These are phyloP conservation scores for Malus hybrid DNA, from an alignment of 331 rosid species.

Conservation along the genomic window DNA sequence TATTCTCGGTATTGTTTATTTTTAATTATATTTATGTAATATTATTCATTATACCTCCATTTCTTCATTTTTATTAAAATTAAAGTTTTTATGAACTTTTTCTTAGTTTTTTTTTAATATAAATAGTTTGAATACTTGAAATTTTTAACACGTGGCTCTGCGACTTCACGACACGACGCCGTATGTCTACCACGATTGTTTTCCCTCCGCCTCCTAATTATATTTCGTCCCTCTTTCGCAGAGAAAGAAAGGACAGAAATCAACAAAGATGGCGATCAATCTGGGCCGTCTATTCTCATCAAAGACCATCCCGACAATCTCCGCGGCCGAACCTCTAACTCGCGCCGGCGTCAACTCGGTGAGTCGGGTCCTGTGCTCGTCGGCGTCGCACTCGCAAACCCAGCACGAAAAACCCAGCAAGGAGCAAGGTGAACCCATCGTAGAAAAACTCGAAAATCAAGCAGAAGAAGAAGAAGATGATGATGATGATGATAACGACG, in stretches of 20 bases:
- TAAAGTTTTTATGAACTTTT: too few species aligned
- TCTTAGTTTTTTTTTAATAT: too few species aligned
- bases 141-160: conserved; percentile 2
- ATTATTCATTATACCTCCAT: too few species aligned
- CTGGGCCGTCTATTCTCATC: conserved; percentile 41
- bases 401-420: conserved; percentile 13
- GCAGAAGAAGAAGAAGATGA: conserved; percentile 2
- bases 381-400: conserved; percentile 16
- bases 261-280: conserved; percentile 38
- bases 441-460: background rate
- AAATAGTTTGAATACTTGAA: too few species aligned
- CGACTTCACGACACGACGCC: conserved; percentile 2
- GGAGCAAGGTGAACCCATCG: conserved; percentile 14
- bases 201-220: background rate
- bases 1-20: too few species aligned
- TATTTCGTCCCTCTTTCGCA: background rate
- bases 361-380: conserved; percentile 32
- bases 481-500: background rate
- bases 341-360: conserved; percentile 29
- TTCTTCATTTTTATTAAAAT: too few species aligned
- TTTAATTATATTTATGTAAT: too few species aligned
- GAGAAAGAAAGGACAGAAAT: background rate
- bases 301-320: conserved; percentile 7
- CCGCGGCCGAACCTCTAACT: conserved; percentile 20
- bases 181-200: background rate